Evolutionary conservation across 352 stramenopile species (phyloP), one percentile per base, ranked within the genome.

Genomic region (Plasmopara halstedii): DNA sequence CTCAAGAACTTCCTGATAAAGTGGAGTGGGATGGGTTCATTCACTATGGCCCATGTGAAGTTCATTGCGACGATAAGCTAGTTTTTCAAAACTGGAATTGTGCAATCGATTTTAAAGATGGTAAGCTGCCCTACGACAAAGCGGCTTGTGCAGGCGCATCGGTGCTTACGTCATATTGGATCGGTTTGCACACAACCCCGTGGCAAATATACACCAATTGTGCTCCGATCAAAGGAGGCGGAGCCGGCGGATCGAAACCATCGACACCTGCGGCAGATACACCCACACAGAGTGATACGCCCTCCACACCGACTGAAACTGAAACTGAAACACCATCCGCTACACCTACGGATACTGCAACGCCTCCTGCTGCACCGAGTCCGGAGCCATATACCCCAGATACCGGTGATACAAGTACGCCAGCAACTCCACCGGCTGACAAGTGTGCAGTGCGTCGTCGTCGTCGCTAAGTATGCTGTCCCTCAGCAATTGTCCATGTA

Each of bases 41-140:
- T 34, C 64, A 74, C 40, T 50, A 76, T 9, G 67, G 64, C n/a
- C 67, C 67, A n/a, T 79, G 67, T 25, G 62, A 79, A 43, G 51
- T 79, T 35, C 73, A 58, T 52, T 79, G 64, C 46, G 64, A 78
- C 53, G 61, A 65, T 34, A 49, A 40, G 13, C 46, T 58, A 18
- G 64, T 54, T 0, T 71, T 64, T 18, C 41, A 73, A 21, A 59
- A 75, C 49, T 59, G 63, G n/a, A 70, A 79, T 42, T 75, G 67
- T 22, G 48, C 56, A 2, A 50, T 58, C 0, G 57, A 70, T 36
- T 66, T 69, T 50, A 44, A 46, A 0, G 53, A 45, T 10, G 50
- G 43, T 6, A 26, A 59, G 15, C 53, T 50, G 43, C 44, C 50
- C 3, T 54, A 60, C 56, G 51, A 67, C 29, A 27, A 46, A 9